Conservation (phyloP, 2,329 filamentous ascomycete genomes). For the Aspergillus costaricaensis region DNA sequence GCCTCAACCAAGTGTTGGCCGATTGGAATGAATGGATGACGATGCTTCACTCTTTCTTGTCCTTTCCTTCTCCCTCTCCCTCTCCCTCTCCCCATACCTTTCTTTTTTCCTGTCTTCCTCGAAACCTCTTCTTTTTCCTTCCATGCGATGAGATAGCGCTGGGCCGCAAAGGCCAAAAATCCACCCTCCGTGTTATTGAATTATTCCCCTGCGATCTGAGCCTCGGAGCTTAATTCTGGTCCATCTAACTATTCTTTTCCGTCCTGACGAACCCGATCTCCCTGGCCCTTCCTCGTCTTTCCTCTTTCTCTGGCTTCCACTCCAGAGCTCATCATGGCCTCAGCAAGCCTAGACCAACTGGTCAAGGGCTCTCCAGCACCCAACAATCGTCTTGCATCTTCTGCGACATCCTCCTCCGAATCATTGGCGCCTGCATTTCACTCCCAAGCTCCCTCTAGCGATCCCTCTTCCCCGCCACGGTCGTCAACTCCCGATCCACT, state of each 20-base stretch:
- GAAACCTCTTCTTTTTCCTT: neutral
- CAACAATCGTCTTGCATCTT: slow-evolving; percentile 47
- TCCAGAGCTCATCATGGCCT: slow-evolving; percentile 53
- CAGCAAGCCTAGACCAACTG: slow-evolving; percentile 74
- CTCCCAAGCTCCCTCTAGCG: slow-evolving; percentile 22
- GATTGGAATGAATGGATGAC: slow-evolving; percentile 3
- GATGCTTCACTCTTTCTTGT: slow-evolving; percentile 10
- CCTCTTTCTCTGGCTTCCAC: slow-evolving; percentile 18
- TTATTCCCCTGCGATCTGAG: neutral
- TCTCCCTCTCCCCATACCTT: neutral
- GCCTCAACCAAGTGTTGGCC: slow-evolving; percentile 6
- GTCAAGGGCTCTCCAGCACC: slow-evolving; percentile 84
- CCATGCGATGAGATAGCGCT: slow-evolving; percentile 27
- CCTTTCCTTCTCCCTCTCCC: slow-evolving; percentile 5
- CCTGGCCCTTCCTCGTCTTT: slow-evolving; percentile 1
- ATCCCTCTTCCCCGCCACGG: slow-evolving; percentile 49
- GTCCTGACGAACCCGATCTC: too few species aligned
- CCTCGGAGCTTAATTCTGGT: neutral
- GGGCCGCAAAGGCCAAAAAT: slow-evolving; percentile 33
- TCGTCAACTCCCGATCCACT: slow-evolving; percentile 66
- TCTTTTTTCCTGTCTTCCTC: neutral
- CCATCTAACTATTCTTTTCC: neutral
- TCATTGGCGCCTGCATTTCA: slow-evolving; percentile 22
- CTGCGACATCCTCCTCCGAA: slow-evolving; percentile 29
- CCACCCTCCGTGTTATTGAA: slow-evolving; percentile 8